Base-by-base conservation (phyloP, 805 yeast species). In the Saturnispora galanensis region DNA sequence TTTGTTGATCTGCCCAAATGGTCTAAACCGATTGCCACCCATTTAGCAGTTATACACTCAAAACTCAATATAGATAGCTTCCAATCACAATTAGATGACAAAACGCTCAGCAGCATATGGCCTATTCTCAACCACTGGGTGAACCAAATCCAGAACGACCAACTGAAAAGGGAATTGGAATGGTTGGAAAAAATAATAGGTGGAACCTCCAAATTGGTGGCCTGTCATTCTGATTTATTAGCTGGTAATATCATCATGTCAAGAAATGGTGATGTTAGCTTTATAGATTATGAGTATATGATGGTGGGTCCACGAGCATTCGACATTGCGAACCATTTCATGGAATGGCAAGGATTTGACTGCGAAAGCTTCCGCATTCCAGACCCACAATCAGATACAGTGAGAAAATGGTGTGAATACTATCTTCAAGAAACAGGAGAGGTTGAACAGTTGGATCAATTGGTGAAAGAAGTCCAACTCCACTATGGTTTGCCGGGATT, bases 401-500 rank as follows among this genome's bases (percentile, higher is more conserved):
- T 69, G 1, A 60, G 81, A 56, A 59, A 60, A 29, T 83, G 90
- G 90, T 74, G 77, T 33, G 59, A 60, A 40, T 70, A 76, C 9
- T 83, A 83, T 54, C 62, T 83, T 10, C 34, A 35, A 4, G 42
- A 59, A 31, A 65, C 37, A 11, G 29, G 40, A n/a, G 16, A 31
- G 3, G 37, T 39, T 8, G 31, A 39, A 9, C 31, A 37, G 16
- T 62, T 80, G 5, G 68, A 68, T 43, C 50, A 48, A 1, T 61
- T 82, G 29, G 72, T 82, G 16, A 59, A 65, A 10, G 89, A 83
- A 56, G 70, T 84, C 17, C 60, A 66, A 11, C 58, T 70, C 4
- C 81, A 74, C 66, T 84, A 81, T 65, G 93, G 93, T 0, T 62
- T 83, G 62, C 93, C 93, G 0, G 93, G 90, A 1, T 80, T 83